Evolutionary conservation across 2,329 filamentous ascomycete species (phyloP).

Genomic region (Fusarium longipes): DNA sequence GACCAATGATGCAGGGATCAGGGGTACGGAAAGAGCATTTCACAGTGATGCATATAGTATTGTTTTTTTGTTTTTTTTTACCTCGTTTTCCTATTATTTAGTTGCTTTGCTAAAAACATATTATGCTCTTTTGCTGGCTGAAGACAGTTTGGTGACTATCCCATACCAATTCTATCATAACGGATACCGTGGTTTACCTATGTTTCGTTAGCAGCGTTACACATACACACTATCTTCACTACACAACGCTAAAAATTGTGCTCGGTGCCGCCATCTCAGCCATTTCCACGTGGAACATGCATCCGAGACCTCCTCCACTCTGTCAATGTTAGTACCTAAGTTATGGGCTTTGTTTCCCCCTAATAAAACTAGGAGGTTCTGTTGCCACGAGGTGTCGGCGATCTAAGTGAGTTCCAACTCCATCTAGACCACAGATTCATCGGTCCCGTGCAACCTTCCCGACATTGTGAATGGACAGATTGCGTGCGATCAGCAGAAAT

Average conservation of each 20-base stretch:
- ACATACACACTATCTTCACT: too few species aligned
- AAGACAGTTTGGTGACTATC: background rate
- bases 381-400: background rate
- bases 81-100: too few species aligned
- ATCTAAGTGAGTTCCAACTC: background rate
- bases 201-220: too few species aligned
- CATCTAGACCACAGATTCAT: background rate
- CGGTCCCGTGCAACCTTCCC: background rate
- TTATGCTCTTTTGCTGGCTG: background rate
- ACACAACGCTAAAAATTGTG: slow-evolving; percentile 8
- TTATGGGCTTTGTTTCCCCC: background rate
- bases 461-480: background rate
- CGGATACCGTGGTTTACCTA: too few species aligned
- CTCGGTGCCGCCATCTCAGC: slow-evolving; percentile 25
- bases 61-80: background rate
- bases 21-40: slow-evolving; percentile 12
- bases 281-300: slow-evolving; percentile 36
- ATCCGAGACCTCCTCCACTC: slow-evolving; percentile 26
- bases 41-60: background rate
- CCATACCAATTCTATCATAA: too few species aligned
- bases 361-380: background rate
- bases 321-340: background rate
- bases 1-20: slow-evolving; percentile 27
- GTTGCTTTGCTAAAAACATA: too few species aligned
- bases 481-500: background rate